Evolutionary conservation across 768 basidiomycete species (phyloP), one percentile per base, ranked within the genome.

Genomic region (Cystobasidium onofrii): DNA sequence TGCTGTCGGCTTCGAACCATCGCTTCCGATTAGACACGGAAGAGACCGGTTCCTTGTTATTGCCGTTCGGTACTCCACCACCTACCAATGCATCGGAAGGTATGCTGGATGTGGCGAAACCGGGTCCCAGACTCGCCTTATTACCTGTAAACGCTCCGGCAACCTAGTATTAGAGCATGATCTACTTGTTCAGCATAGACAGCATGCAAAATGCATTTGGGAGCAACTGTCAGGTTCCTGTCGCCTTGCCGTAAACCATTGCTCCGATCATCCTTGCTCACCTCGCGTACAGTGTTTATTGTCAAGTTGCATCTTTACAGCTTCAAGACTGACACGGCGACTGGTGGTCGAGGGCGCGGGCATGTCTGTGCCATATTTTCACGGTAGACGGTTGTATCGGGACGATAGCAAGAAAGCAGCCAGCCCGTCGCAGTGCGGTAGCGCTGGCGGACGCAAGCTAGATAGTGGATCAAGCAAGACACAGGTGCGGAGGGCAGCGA

Each of bases 91-190:
- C 69, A n/a, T 34, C 39, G 10, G 69, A 71, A 33, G 34, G 20
- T 23, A 71, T 54, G 55, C 55, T 71, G 23, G 69, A 71, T 25
- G 3, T 71, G 1, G 29, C 69, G n/a, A 71, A 60, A 31, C 69
- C 69, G 12, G 69, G 69, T 10, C 54, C 69, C 1, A 31, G 69
- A 60, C 54, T 71, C 39, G 55, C 69, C 69, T 60, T 71, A 20
- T 27, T 71, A 31, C 69, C 50, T 29, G 36, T 71, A 9, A 60
- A 55, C 33, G 33, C 50, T 7, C 9, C 46, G 46, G 46, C 46
- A n/a, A 20, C 46, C 18, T 50, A 50, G 46, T n/a, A 39, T 6
- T 39, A 39, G 39, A 39, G 39, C 6, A 39, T 6, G 6, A 39
- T 6, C 39, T 39, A 39, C 7, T 15, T 39, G 7, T 39, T 39